Evolutionary conservation across 2,329 filamentous ascomycete genomes (phyloP), one percentile per base, ranked within the genome.

Genomic region (Herpotrichia juniperi): DNA sequence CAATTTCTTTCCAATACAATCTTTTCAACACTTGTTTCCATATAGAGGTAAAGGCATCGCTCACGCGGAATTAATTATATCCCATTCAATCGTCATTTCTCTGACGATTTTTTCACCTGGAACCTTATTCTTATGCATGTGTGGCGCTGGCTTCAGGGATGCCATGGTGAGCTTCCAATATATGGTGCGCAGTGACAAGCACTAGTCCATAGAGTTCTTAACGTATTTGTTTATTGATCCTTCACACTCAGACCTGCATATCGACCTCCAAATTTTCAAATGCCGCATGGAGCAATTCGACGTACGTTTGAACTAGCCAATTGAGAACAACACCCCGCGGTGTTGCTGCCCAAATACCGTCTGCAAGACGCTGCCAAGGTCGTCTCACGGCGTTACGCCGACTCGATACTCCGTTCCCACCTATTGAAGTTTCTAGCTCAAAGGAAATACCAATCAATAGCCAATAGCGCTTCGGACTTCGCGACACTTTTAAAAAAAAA

Each of bases 1-100:
- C 40, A 34, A 31, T 30, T 11, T 50, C 28, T 16, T 16, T 55
- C 46, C 32, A 11, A 51, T 40, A 45, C 44, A 44, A 34, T 54
- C 48, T 24, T 49, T 54, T 21, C 32, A 24, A 31, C 24, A 24
- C 40, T 37, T 54, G 43, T 45, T 49, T 37, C 25, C 35, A 49
- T 58, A 61, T 53, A 62, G 42, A 56, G 55, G 46, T 57, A 57
- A 50, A 62, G 37, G 42, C 47, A 44, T 42, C 45, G 47, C 51
- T 51, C 54, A 34, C 43, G 51, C 51, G 37, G 48, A 57, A 57
- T 48, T 46, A 54, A 54, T 51, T 37, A 35, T 48, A 50, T 42
- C 16, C 14, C 26, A 12, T 28, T 31, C 21, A 48, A 37, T 53
- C 44, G 34, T 16, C n/a, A 14, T 35, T 35, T 35, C 26, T 21